phyloP scores from a whole-genome alignment of 371 early-diverging fungal species.

The Mucor irregularis region DNA sequence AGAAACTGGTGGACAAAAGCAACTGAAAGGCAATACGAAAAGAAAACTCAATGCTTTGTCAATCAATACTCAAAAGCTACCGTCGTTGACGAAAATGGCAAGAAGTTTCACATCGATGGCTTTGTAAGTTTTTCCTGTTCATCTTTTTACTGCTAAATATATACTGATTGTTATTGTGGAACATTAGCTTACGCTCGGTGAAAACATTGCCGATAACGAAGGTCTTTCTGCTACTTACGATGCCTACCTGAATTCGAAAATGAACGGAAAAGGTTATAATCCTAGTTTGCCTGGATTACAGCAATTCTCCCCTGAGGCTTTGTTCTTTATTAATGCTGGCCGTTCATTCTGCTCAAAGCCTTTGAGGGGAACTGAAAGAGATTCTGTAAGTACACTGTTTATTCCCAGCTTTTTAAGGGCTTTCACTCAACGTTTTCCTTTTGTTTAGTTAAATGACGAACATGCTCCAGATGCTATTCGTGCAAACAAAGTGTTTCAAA shows the following conservation, averaged over 20 bases:
- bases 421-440: not conserved
- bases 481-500: slow-evolving; percentile 57
- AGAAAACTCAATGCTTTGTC: slow-evolving; percentile 58
- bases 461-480: slow-evolving; percentile 53
- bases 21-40: slow-evolving; percentile 44
- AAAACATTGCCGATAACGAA: slow-evolving; percentile 80
- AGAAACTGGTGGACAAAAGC: slow-evolving; percentile 66
- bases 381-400: slow-evolving; percentile 17
- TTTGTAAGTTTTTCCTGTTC: slow-evolving; percentile 11
- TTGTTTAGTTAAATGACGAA: slow-evolving; percentile 30
- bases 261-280: slow-evolving; percentile 28
- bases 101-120: slow-evolving; percentile 42
- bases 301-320: slow-evolving; percentile 34
- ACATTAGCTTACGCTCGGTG: slow-evolving; percentile 56
- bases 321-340: slow-evolving; percentile 50
- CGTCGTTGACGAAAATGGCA: slow-evolving; percentile 28
- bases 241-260: slow-evolving; percentile 37
- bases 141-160: no score
- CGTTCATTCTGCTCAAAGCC: slow-evolving; percentile 42
- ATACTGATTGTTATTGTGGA: not conserved
- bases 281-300: slow-evolving; percentile 25
- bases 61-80: slow-evolving; percentile 58
- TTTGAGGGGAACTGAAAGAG: slow-evolving; percentile 22
- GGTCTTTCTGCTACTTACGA: slow-evolving; percentile 51
- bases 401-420: no score